A percentile compares a stretch with the other conserved stretches of the same genome.
Evolutionary conservation across 306 rosid species (phyloP).

Genomic region (Urtica urens): DNA sequence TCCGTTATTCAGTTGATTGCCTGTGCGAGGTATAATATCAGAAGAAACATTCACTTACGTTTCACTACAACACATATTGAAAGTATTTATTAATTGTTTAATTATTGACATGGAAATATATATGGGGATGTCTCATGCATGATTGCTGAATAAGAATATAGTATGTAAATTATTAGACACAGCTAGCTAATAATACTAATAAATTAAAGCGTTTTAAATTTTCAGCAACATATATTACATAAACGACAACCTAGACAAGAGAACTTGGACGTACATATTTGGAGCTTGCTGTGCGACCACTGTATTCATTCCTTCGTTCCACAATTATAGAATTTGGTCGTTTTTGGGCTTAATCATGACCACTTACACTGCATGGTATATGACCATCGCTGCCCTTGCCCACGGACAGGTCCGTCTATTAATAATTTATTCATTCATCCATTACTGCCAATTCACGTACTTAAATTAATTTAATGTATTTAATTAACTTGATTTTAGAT

Average conservation of each 20-base stretch:
- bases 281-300: conserved; percentile 98
- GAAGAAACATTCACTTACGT: not conserved
- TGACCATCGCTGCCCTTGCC: conserved; percentile 82
- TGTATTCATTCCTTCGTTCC: conserved; percentile 93
- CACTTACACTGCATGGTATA: conserved; percentile 89
- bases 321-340: conserved; percentile 92
- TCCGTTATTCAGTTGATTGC: conserved; percentile 96
- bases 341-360: conserved; percentile 91
- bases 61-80: no score
- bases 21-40: conserved; percentile 63
- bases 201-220: not conserved
- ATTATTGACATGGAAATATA: not conserved
- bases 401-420: conserved; percentile 64
- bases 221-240: conserved; percentile 84
- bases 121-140: not conserved
- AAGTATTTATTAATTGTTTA: not conserved
- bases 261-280: conserved; percentile 96
- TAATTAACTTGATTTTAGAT: conserved; percentile 24
- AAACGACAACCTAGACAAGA: conserved; percentile 98
- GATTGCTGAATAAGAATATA: no score
- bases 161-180: no score
- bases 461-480: not conserved
- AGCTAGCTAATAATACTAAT: not conserved
- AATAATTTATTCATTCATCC: not conserved
- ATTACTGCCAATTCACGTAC: not conserved